Base-by-base conservation (phyloP, 805 yeast genomes). In the Candida methanosorbosa region DNA sequence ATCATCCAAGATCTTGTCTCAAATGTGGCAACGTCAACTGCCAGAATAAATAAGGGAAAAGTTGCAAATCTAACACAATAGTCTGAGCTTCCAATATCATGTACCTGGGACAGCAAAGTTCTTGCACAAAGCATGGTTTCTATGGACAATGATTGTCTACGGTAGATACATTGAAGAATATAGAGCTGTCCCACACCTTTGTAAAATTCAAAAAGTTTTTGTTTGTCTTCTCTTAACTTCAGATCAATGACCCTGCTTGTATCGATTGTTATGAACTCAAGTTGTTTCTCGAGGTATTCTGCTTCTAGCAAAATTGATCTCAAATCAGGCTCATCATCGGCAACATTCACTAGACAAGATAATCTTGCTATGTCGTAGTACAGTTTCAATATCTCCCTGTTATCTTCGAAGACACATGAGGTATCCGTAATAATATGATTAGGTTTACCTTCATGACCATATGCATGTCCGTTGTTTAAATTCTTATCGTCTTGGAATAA, bases 11-110 rank as follows among this genome's bases (percentile, higher is more conserved):
- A 30, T 30, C 42, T 32, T 5, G 44, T 36, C 21, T 41, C 44
- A 27, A 38, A 36, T n/a, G 44, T 41, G 8, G 44, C 36, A 14
- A 41, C 36, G 26, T 41, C 44, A 6, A 41, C 40, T 2, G 44
- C 35, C 3, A 37, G 15, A 19, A 41, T 32, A 21, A 41, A 41
- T n/a, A 41, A 22, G 1, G 42, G 44, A 14, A 38, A 41, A 4
- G 25, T 8, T 27, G 36, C 34, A 19, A 34, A 16, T 4, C 15
- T 9, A 3, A 27, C 22, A 3, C 28, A 32, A 15, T 25, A 27
- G 18, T 15, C 17, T 7, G 35, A 34, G 5, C 18, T 5, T 5
- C 37, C 30, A 19, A 39, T 26, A 3, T 21, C 33, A 29, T 22
- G 27, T 3, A 37, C 32, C 17, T 33, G 39, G 1, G 28, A 25